Base-by-base conservation (phyloP, 805 yeast genomes). In the Myxozyma geophila region DNA sequence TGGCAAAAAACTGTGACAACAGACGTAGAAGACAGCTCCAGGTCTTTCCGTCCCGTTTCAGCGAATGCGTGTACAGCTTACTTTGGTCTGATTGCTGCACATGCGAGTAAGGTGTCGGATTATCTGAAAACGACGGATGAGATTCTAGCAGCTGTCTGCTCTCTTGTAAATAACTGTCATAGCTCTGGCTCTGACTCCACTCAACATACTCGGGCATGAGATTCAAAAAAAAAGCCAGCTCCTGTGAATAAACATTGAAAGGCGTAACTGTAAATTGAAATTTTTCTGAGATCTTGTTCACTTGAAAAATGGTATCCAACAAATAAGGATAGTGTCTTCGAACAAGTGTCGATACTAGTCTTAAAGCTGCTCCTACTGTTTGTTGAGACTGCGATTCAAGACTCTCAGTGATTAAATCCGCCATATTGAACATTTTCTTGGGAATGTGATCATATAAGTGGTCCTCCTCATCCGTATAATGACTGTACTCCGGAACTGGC, bases 321-420 rank as follows among this genome's bases (percentile, higher is more conserved):
- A 69, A n/a, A 47, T 70, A 70, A 7, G 75, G 75, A 55, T 70
- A 72, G 51, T 70, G 73, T 40, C 67, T 71, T 36, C 66, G 60
- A 9, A 70, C 44, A 28, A 73, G 63, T 6, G 67, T 63, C 13
- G 71, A 66, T n/a, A 71, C 40, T 4, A 73, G 69, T 36, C 71
- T 70, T 9, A 72, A 51, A 8, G 64, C 60, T 19, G 72, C 68
- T 3, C 63, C 62, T 13, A 66, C 51, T 1, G 64, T 60, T 46
- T 63, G 64, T n/a, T 60, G 64, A 17, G 66, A 60, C 2, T 50
- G 15, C 3, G 71, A 58, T 15, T 71, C 67, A 9, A 72, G 62
- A 41, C 73, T 58, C 8, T 58, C 54, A 23, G 61, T 19, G 1
- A 70, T 54, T 12, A 72, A 43, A 21, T 67, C 68, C 6, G 54